Evolutionary conservation across 352 stramenopile genomes (phyloP), one percentile per base, ranked within the genome.

Genomic region (Globisporangium rhizosaccharum): DNA sequence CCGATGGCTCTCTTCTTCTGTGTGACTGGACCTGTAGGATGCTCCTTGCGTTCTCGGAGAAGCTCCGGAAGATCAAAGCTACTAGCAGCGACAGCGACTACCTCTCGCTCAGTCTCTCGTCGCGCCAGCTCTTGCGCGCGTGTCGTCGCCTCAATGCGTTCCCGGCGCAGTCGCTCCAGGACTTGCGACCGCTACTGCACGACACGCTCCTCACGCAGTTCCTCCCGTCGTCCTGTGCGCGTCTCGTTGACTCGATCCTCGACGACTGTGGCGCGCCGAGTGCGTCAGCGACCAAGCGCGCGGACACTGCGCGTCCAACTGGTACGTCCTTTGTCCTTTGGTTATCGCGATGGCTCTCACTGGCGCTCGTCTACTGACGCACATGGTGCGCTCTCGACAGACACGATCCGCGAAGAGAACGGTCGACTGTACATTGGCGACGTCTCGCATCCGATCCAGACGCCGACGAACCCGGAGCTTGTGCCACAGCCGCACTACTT

Each of bases 401-500:
- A 85, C 30, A 62, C 45, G 15, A 88, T 88, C 30, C 65, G 67
- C 10, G 57, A 83, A 60, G 66, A 77, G 25, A 51, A 69, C 33
- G 78, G 74, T 0, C 45, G 26, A 51, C 63, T 89, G n/a, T 66
- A 63, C 55, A 93, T 91, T 36, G 83, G 85, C 17, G 62, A 90
- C 26, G 71, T 89, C 4, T 84, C 68, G 17, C 74, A 87, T 39
- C 75, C 76, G 9, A 75, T 91, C 20, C 65, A 85, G 48, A 71
- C 42, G 0, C 67, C 78, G 7, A 46, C 53, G 36, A 82, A 74
- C 56, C 79, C 81, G 3, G 85, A 96, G 54, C 70, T 97, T 8
- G 88, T 97, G 9, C 92, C 92, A 6, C 76, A 93, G 33, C 83
- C 88, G 4, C 73, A 92, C 30, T 97, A 93, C 63, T 96, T 96